Percentiles rank a stretch among this genome's conserved stretches.
phyloP scores from a whole-genome alignment of 163 green algal species.

The Chlorella variabilis region DNA sequence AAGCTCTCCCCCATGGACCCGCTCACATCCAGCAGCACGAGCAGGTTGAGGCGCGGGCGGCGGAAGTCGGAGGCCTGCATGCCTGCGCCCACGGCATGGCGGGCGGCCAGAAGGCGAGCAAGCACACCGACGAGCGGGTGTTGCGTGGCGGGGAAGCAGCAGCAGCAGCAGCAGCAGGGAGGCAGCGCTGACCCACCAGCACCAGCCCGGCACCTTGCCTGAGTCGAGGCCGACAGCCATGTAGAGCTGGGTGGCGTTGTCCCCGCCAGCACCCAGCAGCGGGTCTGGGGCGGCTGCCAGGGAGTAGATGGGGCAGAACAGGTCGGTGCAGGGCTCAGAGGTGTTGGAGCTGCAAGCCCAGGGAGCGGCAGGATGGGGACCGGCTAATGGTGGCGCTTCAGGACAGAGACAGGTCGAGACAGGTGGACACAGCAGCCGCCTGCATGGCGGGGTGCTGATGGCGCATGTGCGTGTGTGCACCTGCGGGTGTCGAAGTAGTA shows the following conservation, averaged over 20 bases:
- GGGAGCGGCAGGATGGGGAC: no score
- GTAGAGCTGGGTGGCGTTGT: neutral
- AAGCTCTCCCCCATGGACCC: conserved; percentile 43
- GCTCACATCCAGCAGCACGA: conserved; percentile 40
- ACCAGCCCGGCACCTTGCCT: neutral
- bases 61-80: conserved; percentile 16
- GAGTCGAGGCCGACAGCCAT: conserved; percentile 45
- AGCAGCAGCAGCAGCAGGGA: neutral
- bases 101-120: neutral
- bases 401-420: no score
- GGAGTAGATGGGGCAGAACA: conserved; percentile 52
- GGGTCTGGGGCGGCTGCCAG: conserved; percentile 8
- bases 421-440: no score
- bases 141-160: neutral
- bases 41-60: conserved; percentile 36
- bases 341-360: neutral
- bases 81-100: conserved; percentile 8
- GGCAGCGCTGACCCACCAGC: no score
- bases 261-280: neutral
- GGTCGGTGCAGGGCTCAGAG: conserved; percentile 29
- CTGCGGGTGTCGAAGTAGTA: conserved; percentile 47
- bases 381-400: no score
- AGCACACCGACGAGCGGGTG: neutral
- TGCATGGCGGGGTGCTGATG: no score
- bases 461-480: no score